Evolutionary conservation across 2,329 filamentous ascomycete species (phyloP), one percentile per base, ranked within the genome.

Genomic region (Talaromyces rugulosus): DNA sequence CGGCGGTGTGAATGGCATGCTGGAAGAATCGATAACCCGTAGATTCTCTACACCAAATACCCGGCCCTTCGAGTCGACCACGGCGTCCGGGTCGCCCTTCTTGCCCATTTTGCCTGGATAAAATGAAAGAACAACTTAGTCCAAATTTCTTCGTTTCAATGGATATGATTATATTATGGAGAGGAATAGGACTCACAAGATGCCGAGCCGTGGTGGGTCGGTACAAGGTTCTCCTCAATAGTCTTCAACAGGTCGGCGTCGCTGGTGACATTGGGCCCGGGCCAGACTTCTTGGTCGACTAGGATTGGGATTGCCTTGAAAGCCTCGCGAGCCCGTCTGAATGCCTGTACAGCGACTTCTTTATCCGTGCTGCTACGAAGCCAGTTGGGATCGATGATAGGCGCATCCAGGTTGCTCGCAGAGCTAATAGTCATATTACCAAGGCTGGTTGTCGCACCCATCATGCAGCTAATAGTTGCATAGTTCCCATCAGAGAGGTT

Each of bases 371-470:
- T 28, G 16, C 34, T 11, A 18, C 23, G 47, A 1, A 84, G 70
- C 74, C 77, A 84, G 64, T 79, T 79, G 1, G 80, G 78, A 63
- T 82, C 74, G 62, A 83, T 77, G 16, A 78, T 65, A 0, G 82
- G 81, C 0, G 68, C 65, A 28, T 77, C 74, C 0, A 66, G 62
- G 0, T 70, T 75, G 14, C 74, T 69, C 16, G 68, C 58, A 0
- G 75, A 77, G 0, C 58, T 57, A n/a, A 83, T 73, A 0, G 75
- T 78, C 1, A 83, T 68, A 58, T 72, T 81, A 4, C 81, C 81
- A 0, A 77, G 76, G 0, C 79, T 81, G 0, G 73, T 62, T 2
- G 80, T 77, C 0, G 79, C 72, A 2, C 77, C 70, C 0, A 83
- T 67, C 0, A 73, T 74, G 1, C 65, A 69, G 1, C 66, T 47